Evolutionary conservation across 2,329 filamentous ascomycete species (phyloP), one percentile per base, ranked within the genome.

Genomic region (Chrysosphaeria jannelii): DNA sequence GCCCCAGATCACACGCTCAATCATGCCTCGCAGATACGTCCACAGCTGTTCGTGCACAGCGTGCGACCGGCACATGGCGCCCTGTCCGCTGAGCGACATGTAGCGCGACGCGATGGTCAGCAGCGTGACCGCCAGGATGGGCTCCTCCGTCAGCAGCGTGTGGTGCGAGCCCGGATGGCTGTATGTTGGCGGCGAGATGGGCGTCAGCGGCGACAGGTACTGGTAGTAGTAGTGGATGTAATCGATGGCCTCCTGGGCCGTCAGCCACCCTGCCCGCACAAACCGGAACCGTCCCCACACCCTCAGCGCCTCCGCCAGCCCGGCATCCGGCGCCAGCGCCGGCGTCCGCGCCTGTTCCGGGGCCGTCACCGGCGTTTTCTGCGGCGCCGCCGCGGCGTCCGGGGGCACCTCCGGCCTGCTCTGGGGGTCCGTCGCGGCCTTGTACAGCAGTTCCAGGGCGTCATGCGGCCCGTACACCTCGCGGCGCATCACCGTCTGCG

Each of bases 161-260:
- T 60, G 49, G 40, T 93, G 81, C 3, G 68, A 70, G 13, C 63
- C 57, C n/a, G 74, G 72, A 28, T 71, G 63, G 33, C 68, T 68
- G 37, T 88, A 91, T 19, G 89, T 81, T 0, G 79, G 78, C 2
- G 88, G 71, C 5, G 79, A 79, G 28, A 93, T 88, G 1, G 85
- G 85, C 3, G 81, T 93, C 38, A 97, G 53, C 1, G 81, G 81
- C 1, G 78, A 81, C 6, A 93, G 57, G 35, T 78, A 76, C 34
- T 70, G 64, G 46, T 91, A 93, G 45, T 91, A 93, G 45, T 93
- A 93, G 39, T 79, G 68, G 31, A 97, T 74, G 38, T 93, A 93
- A 20, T 69, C 66, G 41, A 93, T 79, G 12, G 76, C 81, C 44
- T 97, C 85, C 32, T 72, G 65, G 1, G 81, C 72, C 0, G 78